phyloP scores from a whole-genome alignment of 345 rosid species.

The Trapa bicornis region DNA sequence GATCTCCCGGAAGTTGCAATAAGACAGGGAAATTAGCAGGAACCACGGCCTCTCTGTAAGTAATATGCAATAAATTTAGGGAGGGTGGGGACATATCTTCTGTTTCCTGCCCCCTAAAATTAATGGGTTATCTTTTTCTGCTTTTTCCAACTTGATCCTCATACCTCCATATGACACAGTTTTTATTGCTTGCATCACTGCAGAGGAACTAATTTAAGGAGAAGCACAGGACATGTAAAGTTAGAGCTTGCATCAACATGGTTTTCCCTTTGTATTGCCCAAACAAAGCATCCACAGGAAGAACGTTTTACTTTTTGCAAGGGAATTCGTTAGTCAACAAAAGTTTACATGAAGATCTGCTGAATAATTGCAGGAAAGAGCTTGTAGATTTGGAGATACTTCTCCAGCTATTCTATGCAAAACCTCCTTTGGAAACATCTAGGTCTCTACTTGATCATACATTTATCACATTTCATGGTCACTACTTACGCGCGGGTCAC shows the following conservation, averaged over 20 bases:
- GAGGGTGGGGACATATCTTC: background rate
- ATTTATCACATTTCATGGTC: too few relatives aligned
- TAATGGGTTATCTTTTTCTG: background rate
- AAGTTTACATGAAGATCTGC: too few relatives aligned
- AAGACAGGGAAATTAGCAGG: background rate
- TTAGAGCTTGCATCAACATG: background rate
- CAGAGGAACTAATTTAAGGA: background rate
- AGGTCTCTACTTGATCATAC: too few relatives aligned
- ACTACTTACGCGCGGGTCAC: too few relatives aligned
- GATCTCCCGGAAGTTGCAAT: slow-evolving; percentile 43
- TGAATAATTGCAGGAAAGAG: too few relatives aligned
- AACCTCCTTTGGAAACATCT: too few relatives aligned
- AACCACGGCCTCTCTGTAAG: background rate
- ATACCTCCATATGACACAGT: background rate
- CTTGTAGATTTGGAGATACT: too few relatives aligned
- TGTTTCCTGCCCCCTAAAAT: background rate
- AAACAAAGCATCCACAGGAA: background rate
- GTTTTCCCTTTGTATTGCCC: background rate
- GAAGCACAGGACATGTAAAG: background rate
- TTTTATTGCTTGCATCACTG: background rate
- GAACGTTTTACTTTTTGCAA: too few relatives aligned
- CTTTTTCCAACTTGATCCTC: background rate
- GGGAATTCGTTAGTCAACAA: too few relatives aligned
- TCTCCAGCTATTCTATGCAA: too few relatives aligned
- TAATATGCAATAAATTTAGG: background rate